A percentile compares a stretch with the other conserved stretches of the same genome.
These are phyloP conservation scores for Borovskyia barvae DNA, from an alignment of 208 protist genomes.

Conservation along the genomic window DNA sequence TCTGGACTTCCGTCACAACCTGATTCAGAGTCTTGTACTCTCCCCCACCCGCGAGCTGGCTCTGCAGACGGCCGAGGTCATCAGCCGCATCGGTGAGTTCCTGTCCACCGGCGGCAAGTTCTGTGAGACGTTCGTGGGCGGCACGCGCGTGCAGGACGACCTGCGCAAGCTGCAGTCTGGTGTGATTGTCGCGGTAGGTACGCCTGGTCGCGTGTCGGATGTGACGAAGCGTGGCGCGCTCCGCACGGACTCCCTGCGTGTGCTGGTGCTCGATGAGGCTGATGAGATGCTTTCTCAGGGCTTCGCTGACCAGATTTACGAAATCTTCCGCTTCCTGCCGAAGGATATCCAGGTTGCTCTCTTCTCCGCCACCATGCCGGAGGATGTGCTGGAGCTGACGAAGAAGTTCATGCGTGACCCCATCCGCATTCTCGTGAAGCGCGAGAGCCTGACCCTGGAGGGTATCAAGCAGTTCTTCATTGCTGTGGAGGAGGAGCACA, in stretches of 20 bases:
- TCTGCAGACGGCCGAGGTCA: conserved; percentile 96
- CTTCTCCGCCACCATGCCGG: conserved; percentile 99
- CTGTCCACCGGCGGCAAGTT: conserved; percentile 82
- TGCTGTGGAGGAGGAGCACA: conserved; percentile 96
- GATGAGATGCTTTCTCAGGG: conserved; percentile 98
- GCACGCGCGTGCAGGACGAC: conserved; percentile 96
- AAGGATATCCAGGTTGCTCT: conserved; percentile 97
- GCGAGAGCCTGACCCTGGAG: conserved; percentile 98
- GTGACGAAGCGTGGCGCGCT: conserved; percentile 94
- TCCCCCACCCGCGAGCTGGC: conserved; percentile 96
- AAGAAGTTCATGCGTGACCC: conserved; percentile 99
- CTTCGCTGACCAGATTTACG: conserved; percentile 99
- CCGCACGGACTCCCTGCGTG: conserved; percentile 88
- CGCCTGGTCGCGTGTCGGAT: conserved; percentile 97
- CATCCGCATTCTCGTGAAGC: conserved; percentile 99
- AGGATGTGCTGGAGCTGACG: conserved; percentile 98
- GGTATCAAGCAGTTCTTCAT: conserved; percentile 99
- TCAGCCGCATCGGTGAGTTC: conserved; percentile 96
- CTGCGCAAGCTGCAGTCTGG: conserved; percentile 90
- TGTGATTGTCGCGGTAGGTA: conserved; percentile 96
- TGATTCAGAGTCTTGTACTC: conserved; percentile 95
- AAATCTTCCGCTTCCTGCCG: conserved; percentile 97
- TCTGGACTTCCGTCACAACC: conserved; percentile 85
- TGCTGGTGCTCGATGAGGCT: conserved; percentile 99
- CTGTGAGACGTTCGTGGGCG: conserved; percentile 92